phyloP scores from a whole-genome alignment of 441 rosid genomes.

The Pelargonium australe region DNA sequence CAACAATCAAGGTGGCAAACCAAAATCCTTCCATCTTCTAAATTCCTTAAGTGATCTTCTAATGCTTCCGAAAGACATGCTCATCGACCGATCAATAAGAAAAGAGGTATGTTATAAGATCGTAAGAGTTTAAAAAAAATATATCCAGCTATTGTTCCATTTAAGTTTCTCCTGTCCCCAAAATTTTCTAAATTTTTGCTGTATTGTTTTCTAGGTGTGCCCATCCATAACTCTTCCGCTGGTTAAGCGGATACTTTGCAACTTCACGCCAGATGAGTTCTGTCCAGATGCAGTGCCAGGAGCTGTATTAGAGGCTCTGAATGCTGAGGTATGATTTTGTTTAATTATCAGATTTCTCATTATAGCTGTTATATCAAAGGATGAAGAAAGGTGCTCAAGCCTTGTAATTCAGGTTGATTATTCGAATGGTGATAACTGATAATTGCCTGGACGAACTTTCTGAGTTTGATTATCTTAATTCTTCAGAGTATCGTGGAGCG shows the following conservation, averaged over 20 bases:
- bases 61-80: conserved; percentile 99
- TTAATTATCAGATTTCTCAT: too few species aligned
- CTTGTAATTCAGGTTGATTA: too few species aligned
- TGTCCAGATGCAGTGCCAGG: conserved; percentile 85
- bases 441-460: neutral
- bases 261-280: conserved; percentile 80
- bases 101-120: conserved; percentile 54
- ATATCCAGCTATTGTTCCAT: neutral
- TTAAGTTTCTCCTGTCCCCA: neutral
- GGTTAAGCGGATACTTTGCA: conserved; percentile 69
- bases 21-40: conserved; percentile 73
- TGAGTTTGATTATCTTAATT: conserved; percentile 12
- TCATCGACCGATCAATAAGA: conserved; percentile 53
- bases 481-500: conserved; percentile 52
- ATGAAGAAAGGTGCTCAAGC: neutral
- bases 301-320: conserved; percentile 71
- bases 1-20: conserved; percentile 37
- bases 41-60: conserved; percentile 90
- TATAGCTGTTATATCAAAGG: neutral
- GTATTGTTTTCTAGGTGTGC: conserved; percentile 55
- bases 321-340: conserved; percentile 48
- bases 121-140: neutral
- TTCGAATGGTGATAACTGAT: neutral
- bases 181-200: conserved; percentile 14
- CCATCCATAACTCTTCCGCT: conserved; percentile 69